Evolutionary conservation across 345 rosid species (phyloP).

Genomic region (Brassica incana): DNA sequence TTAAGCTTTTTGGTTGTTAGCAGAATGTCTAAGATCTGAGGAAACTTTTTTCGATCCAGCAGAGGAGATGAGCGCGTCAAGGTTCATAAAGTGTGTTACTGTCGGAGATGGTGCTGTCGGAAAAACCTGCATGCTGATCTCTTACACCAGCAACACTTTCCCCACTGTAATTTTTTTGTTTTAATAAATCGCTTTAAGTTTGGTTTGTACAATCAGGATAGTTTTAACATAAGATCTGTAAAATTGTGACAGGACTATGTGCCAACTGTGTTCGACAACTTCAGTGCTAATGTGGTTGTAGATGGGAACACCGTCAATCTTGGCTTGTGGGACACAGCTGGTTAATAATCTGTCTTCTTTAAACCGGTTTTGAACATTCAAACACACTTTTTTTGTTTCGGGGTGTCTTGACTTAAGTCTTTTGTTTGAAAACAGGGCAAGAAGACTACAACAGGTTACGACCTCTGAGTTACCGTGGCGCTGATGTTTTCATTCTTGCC

Average conservation of each 20-base stretch:
- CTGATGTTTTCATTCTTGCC: background rate
- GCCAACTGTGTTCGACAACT: conserved; percentile 95
- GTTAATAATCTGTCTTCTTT: conserved; percentile 43
- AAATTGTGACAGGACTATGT: conserved; percentile 65
- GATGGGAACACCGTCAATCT: conserved; percentile 91
- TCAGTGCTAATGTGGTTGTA: conserved; percentile 96
- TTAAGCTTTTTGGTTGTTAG: background rate
- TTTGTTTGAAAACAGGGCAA: conserved; percentile 57
- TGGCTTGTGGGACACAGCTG: conserved; percentile 97
- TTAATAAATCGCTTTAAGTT: background rate
- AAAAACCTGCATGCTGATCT: conserved; percentile 83
- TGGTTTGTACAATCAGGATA: background rate
- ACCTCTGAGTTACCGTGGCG: conserved; percentile 3
- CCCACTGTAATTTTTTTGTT: conserved; percentile 52
- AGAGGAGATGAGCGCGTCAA: conserved; percentile 48
- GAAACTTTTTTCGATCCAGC: background rate
- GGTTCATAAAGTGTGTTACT: conserved; percentile 85
- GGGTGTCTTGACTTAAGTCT: background rate
- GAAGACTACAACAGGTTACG: conserved; percentile 82
- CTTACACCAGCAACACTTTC: conserved; percentile 84
- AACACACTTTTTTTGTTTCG: background rate
- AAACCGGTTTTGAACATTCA: background rate
- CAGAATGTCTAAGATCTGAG: conserved; percentile 25
- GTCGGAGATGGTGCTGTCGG: conserved; percentile 98
- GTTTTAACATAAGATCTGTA: background rate